Conservation (phyloP, 805 yeast species). For the Cyberlindnera americana region DNA sequence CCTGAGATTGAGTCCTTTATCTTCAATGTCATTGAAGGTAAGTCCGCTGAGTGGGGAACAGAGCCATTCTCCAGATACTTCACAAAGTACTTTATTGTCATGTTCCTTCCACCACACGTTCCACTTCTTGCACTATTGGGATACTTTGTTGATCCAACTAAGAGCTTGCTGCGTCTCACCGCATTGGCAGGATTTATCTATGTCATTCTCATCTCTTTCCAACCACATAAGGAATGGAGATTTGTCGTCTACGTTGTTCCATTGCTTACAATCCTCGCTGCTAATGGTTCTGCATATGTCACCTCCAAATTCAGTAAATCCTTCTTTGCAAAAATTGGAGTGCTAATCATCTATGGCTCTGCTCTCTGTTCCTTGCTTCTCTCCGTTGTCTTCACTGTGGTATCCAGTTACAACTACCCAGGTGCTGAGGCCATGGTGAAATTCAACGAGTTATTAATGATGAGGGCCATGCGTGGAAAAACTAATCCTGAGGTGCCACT, state of each 20-base stretch:
- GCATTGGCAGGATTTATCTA: slow-evolving; percentile 50
- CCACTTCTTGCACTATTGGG: slow-evolving; percentile 38
- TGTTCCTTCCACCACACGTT: slow-evolving; percentile 45
- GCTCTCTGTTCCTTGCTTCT: slow-evolving; percentile 34
- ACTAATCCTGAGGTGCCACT: slow-evolving; percentile 20
- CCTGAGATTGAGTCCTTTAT: slow-evolving; percentile 76
- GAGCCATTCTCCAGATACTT: slow-evolving; percentile 75
- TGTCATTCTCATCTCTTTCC: slow-evolving; percentile 65
- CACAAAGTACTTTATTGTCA: slow-evolving; percentile 36
- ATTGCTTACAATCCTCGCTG: slow-evolving; percentile 57
- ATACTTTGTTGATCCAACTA: slow-evolving; percentile 32
- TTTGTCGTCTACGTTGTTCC: slow-evolving; percentile 79
- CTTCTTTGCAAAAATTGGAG: slow-evolving; percentile 14
- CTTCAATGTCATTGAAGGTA: slow-evolving; percentile 75
- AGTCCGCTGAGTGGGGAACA: slow-evolving; percentile 77
- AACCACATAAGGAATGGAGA: slow-evolving; percentile 94
- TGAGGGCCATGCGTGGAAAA: slow-evolving; percentile 7
- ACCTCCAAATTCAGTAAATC: slow-evolving; percentile 21
- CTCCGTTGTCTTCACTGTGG: slow-evolving; percentile 51
- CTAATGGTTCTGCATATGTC: slow-evolving; percentile 50
- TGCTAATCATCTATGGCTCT: slow-evolving; percentile 23
- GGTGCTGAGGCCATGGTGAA: slow-evolving; percentile 72
- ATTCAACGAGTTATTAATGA: slow-evolving; percentile 44
- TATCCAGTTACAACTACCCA: slow-evolving; percentile 79
- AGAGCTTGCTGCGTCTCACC: slow-evolving; percentile 39